Percentiles rank a stretch among this genome's conserved stretches.
Evolutionary conservation across 2,329 filamentous ascomycete genomes (phyloP).

Genomic region (Fonsecaea multimorphosa): DNA sequence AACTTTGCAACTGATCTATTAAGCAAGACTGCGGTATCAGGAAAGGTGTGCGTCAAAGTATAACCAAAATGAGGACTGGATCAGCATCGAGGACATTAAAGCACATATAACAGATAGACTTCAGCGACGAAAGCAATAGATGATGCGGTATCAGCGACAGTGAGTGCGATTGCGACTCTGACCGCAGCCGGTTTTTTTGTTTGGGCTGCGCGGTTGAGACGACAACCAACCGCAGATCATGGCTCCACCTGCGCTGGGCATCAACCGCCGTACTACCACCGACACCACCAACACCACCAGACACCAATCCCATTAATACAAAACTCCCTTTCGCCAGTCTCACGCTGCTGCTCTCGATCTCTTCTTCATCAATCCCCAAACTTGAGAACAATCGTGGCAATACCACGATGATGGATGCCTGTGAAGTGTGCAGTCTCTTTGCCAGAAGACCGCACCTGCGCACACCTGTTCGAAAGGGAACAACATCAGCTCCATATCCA

Average conservation of each 20-base stretch:
- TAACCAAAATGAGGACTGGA: background rate
- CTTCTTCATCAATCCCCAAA: background rate
- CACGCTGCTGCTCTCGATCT: background rate
- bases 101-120: background rate
- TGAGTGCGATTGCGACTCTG: background rate
- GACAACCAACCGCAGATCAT: constrained; percentile 20
- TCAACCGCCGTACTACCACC: background rate
- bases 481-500: background rate
- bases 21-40: constrained; percentile 3
- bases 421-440: background rate
- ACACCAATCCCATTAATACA: too few relatives aligned
- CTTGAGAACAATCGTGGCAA: background rate
- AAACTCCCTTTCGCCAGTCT: background rate
- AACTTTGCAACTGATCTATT: background rate
- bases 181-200: constrained; percentile 24
- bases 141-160: background rate
- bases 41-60: background rate
- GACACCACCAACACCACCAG: background rate
- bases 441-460: background rate
- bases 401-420: background rate
- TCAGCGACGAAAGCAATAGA: background rate
- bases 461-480: background rate
- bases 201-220: constrained; percentile 27
- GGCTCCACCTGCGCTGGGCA: constrained; percentile 1
- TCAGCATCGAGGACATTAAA: background rate